phyloP scores from a whole-genome alignment of 2,329 filamentous ascomycete species.

The Colletotrichum chrysophilum region DNA sequence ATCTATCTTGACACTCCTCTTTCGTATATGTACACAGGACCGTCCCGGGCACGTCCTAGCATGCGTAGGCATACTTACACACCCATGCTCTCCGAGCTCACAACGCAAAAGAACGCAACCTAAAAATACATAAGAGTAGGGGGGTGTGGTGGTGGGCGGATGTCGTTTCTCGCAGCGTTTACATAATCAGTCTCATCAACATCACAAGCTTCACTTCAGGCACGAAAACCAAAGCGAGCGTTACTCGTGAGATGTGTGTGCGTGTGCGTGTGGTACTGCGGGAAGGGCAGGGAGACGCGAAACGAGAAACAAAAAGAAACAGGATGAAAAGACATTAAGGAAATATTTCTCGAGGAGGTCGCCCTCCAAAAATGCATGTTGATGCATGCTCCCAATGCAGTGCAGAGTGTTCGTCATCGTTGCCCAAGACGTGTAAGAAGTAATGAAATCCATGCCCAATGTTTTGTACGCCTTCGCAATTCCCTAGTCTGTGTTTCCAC shows the following conservation, averaged over 20 bases:
- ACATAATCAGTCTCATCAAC: not conserved
- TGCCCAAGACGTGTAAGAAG: not conserved
- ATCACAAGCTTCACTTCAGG: not conserved
- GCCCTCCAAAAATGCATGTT: not conserved
- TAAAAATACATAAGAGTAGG: not conserved
- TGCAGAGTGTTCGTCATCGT: slow-evolving; percentile 14
- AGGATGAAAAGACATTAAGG: not conserved
- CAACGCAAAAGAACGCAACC: not conserved
- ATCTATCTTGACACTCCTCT: not conserved
- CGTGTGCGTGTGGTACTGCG: not conserved
- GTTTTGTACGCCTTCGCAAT: slow-evolving; percentile 20
- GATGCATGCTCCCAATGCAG: slow-evolving; percentile 4
- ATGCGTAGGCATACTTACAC: not conserved
- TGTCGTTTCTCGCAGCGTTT: not conserved
- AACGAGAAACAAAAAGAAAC: not conserved
- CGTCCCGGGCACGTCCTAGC: not conserved
- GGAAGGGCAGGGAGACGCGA: not conserved
- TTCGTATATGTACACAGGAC: not conserved
- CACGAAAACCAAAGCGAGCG: not conserved
- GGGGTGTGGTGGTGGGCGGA: not conserved
- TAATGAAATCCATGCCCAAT: slow-evolving; percentile 7
- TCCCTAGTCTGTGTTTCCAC: not conserved
- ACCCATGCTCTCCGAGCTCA: not conserved
- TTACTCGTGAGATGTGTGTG: slow-evolving; percentile 5
- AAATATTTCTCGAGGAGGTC: not conserved